A percentile compares a stretch with the other conserved stretches of the same genome.
These are phyloP conservation scores for Suillus alpinus DNA, from an alignment of 768 basidiomycete genomes.

Conservation along the genomic window DNA sequence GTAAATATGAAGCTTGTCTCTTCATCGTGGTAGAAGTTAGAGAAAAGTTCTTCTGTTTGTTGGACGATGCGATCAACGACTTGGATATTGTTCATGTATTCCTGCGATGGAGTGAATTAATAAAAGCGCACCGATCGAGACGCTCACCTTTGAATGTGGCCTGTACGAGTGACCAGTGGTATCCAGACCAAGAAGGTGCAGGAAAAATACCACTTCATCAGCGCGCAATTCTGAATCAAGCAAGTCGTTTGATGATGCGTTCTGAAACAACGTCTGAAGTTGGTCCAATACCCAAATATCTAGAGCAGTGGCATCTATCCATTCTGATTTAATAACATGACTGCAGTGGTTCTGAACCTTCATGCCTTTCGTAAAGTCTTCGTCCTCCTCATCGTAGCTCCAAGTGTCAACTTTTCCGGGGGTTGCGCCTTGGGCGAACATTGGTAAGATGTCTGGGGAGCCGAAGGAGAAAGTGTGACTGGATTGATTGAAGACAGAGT, in stretches of 20 bases:
- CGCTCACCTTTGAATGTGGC: slow-evolving; percentile 66
- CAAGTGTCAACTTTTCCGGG: slow-evolving; percentile 70
- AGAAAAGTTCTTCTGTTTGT: slow-evolving; percentile 59
- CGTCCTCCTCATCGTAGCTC: slow-evolving; percentile 73
- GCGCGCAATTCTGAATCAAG: slow-evolving; percentile 52
- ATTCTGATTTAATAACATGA: not conserved
- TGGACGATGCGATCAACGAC: slow-evolving; percentile 74
- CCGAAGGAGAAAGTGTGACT: slow-evolving; percentile 79
- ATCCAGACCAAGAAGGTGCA: slow-evolving; percentile 82
- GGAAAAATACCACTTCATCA: slow-evolving; percentile 71
- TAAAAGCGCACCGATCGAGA: not conserved
- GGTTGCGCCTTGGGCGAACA: slow-evolving; percentile 76
- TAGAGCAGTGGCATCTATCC: slow-evolving; percentile 67
- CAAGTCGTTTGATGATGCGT: slow-evolving; percentile 52
- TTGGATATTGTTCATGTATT: slow-evolving; percentile 84
- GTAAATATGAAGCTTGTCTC: slow-evolving; percentile 79
- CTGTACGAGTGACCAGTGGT: slow-evolving; percentile 86
- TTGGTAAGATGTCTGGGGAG: slow-evolving; percentile 84
- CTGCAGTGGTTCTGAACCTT: not conserved
- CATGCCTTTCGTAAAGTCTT: slow-evolving; percentile 84
- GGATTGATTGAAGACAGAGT: slow-evolving; percentile 86
- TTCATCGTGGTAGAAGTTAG: slow-evolving; percentile 62
- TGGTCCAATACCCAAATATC: slow-evolving; percentile 80
- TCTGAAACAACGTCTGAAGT: slow-evolving; percentile 56
- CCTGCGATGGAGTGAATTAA: slow-evolving; percentile 37